Percentiles rank a stretch among this genome's conserved stretches.
Evolutionary conservation across 2,329 filamentous ascomycete species (phyloP).

Genomic region (Colletotrichum endophyticum): DNA sequence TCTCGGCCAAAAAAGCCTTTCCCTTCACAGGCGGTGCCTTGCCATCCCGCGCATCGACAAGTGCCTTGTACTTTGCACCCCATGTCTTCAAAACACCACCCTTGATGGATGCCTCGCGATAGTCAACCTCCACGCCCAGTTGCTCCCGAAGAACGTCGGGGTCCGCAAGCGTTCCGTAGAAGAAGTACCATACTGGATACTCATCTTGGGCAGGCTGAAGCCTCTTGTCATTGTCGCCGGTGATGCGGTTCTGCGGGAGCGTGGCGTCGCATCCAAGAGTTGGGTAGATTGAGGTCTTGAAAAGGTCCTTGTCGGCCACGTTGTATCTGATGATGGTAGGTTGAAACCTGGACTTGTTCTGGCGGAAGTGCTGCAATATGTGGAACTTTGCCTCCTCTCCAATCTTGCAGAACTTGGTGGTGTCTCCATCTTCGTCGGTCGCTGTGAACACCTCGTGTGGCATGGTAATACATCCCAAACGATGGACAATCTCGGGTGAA

Average conservation of each 20-base stretch:
- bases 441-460: background rate
- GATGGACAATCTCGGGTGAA: background rate
- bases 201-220: background rate
- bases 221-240: background rate
- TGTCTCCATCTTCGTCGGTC: background rate
- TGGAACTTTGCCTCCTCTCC: background rate
- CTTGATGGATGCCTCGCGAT: background rate
- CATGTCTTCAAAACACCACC: background rate
- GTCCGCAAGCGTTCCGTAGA: background rate
- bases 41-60: background rate
- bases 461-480: background rate
- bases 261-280: background rate
- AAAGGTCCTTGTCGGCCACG: background rate
- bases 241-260: background rate
- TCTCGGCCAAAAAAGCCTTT: rapidly evolving
- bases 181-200: background rate
- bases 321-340: background rate
- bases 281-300: background rate
- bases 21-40: background rate
- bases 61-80: background rate
- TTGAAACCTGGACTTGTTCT: background rate
- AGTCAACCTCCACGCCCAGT: rapidly evolving
- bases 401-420: background rate
- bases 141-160: background rate
- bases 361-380: background rate